phyloP scores from a whole-genome alignment of 495 filamentous ascomycete species.

The Hypoxylon subgilvum region DNA sequence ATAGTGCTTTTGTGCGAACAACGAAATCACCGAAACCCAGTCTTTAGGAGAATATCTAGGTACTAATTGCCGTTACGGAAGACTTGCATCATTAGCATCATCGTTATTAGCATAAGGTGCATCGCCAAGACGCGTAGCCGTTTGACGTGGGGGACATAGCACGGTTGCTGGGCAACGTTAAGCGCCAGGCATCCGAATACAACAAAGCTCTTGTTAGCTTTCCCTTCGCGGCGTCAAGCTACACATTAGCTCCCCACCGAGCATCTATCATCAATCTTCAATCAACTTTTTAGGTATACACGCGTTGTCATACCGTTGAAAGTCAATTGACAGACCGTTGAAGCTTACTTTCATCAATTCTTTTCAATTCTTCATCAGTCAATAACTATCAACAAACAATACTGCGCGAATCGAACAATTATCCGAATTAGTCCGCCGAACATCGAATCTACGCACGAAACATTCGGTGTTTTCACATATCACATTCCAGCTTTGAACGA shows the following conservation, averaged over 20 bases:
- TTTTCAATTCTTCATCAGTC: neutral
- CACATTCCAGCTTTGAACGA: conserved; percentile 22
- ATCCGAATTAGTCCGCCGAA: neutral
- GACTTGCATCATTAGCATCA: neutral
- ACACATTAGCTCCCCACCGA: conserved; percentile 25
- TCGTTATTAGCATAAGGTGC: neutral
- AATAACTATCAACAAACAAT: conserved; percentile 3
- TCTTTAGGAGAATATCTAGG: neutral
- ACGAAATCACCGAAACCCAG: conserved; percentile 16
- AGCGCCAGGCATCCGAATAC: conserved; percentile 6
- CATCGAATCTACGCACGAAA: neutral
- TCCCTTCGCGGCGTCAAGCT: conserved; percentile 8
- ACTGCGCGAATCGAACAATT: conserved; percentile 7
- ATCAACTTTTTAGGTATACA: neutral
- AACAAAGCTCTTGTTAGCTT: conserved; percentile 35
- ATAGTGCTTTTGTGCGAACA: conserved; percentile 1
- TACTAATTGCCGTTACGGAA: neutral
- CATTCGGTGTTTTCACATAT: neutral
- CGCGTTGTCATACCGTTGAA: conserved; percentile 14
- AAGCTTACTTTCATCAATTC: conserved; percentile 6
- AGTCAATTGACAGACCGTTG: conserved; percentile 22
- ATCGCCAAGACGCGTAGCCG: conserved; percentile 20
- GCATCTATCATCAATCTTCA: conserved; percentile 6
- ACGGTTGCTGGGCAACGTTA: conserved; percentile 33
- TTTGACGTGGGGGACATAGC: conserved; percentile 21